Conservation (phyloP, 164 flowering plant species). For the Malania oleifera region DNA sequence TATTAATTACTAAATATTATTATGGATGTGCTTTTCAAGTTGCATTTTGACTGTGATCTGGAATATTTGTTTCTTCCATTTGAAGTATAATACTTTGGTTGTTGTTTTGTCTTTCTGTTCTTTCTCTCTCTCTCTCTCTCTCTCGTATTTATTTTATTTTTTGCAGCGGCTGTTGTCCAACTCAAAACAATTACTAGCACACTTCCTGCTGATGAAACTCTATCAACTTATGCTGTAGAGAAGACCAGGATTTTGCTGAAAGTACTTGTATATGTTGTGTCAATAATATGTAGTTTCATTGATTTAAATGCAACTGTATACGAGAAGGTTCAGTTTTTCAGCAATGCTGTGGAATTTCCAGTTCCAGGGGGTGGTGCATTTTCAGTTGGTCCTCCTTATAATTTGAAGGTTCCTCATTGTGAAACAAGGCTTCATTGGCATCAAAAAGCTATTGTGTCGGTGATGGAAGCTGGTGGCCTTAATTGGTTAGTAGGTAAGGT, state of each 20-base stretch:
- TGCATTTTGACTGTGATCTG: too few species aligned
- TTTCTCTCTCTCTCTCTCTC: too few species aligned
- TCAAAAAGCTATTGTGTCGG: conserved; percentile 73
- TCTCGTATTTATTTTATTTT: conserved; percentile 16
- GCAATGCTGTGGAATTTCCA: conserved; percentile 21
- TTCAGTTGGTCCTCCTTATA: conserved; percentile 28
- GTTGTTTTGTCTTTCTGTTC: conserved; percentile 8
- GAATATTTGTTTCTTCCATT: neutral
- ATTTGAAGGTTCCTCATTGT: conserved; percentile 17
- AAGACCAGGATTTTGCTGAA: conserved; percentile 52
- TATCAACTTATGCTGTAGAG: conserved; percentile 38
- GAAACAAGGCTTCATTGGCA: conserved; percentile 66
- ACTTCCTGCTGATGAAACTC: conserved; percentile 56
- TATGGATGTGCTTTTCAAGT: too few species aligned
- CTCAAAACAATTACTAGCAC: conserved; percentile 66
- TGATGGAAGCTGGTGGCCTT: conserved; percentile 99
- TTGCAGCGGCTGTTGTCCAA: conserved; percentile 84
- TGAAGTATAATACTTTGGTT: neutral
- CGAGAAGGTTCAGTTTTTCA: conserved; percentile 32
- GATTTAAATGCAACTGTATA: conserved; percentile 37
- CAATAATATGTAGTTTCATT: conserved; percentile 60
- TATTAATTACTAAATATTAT: too few species aligned
- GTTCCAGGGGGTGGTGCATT: conserved; percentile 18
- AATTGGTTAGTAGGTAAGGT: conserved; percentile 99
- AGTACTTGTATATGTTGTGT: conserved; percentile 67